Conservation (phyloP, 805 yeast species). For the Yarrowia bubula region DNA sequence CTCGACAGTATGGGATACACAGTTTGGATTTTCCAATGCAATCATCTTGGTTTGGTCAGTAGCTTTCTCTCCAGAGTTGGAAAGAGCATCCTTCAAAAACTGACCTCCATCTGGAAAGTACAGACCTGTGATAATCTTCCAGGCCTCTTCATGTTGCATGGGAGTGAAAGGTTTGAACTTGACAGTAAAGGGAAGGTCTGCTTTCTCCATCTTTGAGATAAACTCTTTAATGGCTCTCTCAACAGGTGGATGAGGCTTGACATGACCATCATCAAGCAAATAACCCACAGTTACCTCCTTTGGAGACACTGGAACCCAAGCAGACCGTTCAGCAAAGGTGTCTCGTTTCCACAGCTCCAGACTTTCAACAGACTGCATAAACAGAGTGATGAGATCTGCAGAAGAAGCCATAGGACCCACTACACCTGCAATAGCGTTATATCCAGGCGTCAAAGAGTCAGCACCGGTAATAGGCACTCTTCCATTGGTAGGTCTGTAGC, state of each 20-base stretch:
- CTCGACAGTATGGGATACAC: constrained; percentile 35
- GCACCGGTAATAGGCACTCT: constrained; percentile 44
- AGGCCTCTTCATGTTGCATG: constrained; percentile 45
- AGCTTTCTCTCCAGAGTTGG: constrained; percentile 28
- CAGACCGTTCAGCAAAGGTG: constrained; percentile 51
- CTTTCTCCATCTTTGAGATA: constrained; percentile 52
- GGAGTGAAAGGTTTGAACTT: constrained; percentile 21
- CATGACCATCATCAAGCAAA: constrained; percentile 45
- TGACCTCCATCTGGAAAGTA: constrained; percentile 50
- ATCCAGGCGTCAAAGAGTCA: constrained; percentile 42
- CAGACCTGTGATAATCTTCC: constrained; percentile 51
- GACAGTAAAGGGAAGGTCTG: neutral
- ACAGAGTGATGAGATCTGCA: constrained; percentile 43
- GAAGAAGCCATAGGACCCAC: constrained; percentile 50
- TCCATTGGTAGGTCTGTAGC: constrained; percentile 48
- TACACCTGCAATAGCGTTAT: constrained; percentile 43
- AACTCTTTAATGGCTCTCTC: constrained; percentile 51
- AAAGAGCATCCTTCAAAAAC: constrained; percentile 40
- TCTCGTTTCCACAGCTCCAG: constrained; percentile 50
- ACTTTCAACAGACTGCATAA: constrained; percentile 43
- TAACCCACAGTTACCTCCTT: constrained; percentile 49
- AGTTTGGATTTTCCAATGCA: constrained; percentile 38
- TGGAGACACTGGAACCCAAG: constrained; percentile 42
- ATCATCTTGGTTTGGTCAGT: constrained; percentile 39
- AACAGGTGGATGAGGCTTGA: constrained; percentile 58